phyloP scores from a whole-genome alignment of 352 stramenopile species.

The Phytophthora nicotianae region DNA sequence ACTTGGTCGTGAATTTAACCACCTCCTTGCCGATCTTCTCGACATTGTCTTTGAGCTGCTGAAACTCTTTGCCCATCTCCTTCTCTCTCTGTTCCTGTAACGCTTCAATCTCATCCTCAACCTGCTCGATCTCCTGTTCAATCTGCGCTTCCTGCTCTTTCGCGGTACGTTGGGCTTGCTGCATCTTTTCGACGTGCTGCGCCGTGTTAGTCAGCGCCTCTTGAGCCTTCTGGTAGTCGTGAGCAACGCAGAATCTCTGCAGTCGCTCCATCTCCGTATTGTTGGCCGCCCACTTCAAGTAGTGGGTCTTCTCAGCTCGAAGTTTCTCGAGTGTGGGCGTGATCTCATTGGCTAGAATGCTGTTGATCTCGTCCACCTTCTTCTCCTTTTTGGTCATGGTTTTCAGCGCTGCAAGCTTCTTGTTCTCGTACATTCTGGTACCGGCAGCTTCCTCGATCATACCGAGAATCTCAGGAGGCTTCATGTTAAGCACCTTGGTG shows the following conservation, averaged over 20 bases:
- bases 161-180: constrained; percentile 83
- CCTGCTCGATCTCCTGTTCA: constrained; percentile 70
- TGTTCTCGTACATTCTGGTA: constrained; percentile 99
- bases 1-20: constrained; percentile 85
- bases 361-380: constrained; percentile 99
- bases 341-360: constrained; percentile 98
- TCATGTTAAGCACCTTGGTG: constrained; percentile 99
- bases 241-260: constrained; percentile 97
- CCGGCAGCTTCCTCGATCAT: constrained; percentile 99
- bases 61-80: constrained; percentile 86
- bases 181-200: constrained; percentile 89
- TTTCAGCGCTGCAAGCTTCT: constrained; percentile 97
- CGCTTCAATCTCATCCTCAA: constrained; percentile 85
- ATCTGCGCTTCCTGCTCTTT: constrained; percentile 56
- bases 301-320: constrained; percentile 96
- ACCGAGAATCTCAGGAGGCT: constrained; percentile 98
- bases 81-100: constrained; percentile 82
- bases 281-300: constrained; percentile 98
- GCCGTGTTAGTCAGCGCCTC: constrained; percentile 86
- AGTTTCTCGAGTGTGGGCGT: constrained; percentile 99
- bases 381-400: constrained; percentile 99
- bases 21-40: constrained; percentile 83
- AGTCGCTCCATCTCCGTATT: constrained; percentile 98
- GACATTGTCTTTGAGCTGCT: constrained; percentile 81
- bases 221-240: constrained; percentile 93